Evolutionary conservation across 192 early-diverging fungal genomes (phyloP), one percentile per base, ranked within the genome.

Genomic region (Linnemannia hyalina): DNA sequence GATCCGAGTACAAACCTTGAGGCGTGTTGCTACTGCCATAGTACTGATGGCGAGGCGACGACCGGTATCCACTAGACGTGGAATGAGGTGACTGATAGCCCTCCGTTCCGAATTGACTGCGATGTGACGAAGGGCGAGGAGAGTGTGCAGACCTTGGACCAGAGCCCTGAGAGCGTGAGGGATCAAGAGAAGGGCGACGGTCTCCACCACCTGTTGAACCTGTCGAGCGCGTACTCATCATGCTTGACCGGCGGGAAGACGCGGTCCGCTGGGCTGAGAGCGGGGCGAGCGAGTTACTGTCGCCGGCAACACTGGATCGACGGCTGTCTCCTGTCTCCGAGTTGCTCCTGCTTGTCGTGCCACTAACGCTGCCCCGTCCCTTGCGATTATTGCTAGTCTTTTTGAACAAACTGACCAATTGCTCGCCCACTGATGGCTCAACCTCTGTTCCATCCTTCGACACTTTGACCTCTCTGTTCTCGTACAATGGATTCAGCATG

Each of bases 401-500:
- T 63, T 81, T 77, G 65, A 91, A 91, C 23, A 88, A 76, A 15
- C 72, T 76, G 6, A 91, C 22, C 18, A 91, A 72, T 40, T 81
- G 74, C 74, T 89, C 89, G 0, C 90, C 90, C 32, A 91, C 88
- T 6, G 75, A 23, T 11, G 88, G 76, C 16, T 89, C 90, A 1
- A 91, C 79, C 46, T 91, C 90, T 2, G 90, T 91, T 60, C 90
- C 90, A 70, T 91, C 90, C 52, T 89, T 84, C 38, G 89, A 89
- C 6, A 89, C 88, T 73, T 91, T 91, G 57, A 91, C 81, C 57
- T 91, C 90, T 46, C 90, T 74, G 71, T 91, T 88, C 15, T 89
- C 88, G 71, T 91, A 89, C 42, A 88, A 85, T 6, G 89, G 84
- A 46, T 91, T 91, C 44, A 88, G 74, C 60, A 91, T 76, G 38